Evolutionary conservation across 495 filamentous ascomycete genomes (phyloP), one percentile per base, ranked within the genome.

Genomic region (Podospora anserina): DNA sequence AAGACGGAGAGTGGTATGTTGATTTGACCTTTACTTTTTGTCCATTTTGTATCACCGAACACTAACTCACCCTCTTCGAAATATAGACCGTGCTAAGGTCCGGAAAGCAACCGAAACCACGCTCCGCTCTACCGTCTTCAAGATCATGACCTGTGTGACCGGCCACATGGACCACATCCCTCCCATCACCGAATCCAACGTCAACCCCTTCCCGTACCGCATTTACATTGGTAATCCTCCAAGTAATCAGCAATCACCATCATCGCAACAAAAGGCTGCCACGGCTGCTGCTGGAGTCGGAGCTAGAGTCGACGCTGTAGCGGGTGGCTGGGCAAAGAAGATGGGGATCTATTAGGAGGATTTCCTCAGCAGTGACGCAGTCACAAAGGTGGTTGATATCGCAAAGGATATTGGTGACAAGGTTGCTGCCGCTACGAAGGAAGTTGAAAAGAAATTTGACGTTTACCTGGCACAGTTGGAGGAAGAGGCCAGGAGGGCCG

Each of bases 151-250:
- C 60, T 88, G 89, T 34, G 95, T 92, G 69, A 96, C 96, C 78
- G 79, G 84, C 15, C 91, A 97, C 72, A 97, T 96, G 77, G 92
- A 97, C 74, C 95, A 99, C 80, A 97, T 99, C 73, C 95, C 95
- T 32, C 96, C 95, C 61, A 98, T 99, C 67, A 97, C 93, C 27
- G 94, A 92, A 7, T 94, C 88, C 72, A 93, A 97, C 34, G 83
- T 88, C 60, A 98, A 98, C 75, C 94, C 96, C 0, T 99, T 99
- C 76, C 94, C 95, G 4, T 98, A 97, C 77, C 88, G 91, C 69
- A 96, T 99, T 75, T 84, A 92, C 26, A 85, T 98, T 44, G 93
- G 67, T 66, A 26, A 63, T 59, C 9, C 2, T n/a, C n/a, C n/a
- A 9, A 58, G 18, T 20, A 58, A 58, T 58, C 28, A 66, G 60